phyloP scores from a whole-genome alignment of 163 green algal genomes.

The Scenedesmus sp. region DNA sequence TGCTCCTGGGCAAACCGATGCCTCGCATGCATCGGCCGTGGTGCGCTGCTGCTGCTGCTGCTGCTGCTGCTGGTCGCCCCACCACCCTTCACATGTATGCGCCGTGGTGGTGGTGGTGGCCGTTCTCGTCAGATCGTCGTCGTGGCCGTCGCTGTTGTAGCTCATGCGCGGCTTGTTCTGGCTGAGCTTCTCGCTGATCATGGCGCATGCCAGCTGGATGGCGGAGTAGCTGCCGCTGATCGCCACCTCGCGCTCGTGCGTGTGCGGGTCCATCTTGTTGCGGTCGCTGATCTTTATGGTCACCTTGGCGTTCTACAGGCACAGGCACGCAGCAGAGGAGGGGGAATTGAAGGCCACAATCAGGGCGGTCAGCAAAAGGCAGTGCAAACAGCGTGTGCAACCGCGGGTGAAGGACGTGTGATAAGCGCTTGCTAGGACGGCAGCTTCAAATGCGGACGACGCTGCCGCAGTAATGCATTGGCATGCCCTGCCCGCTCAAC shows the following conservation, averaged over 20 bases:
- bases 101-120: neutral
- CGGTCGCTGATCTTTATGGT: conserved; percentile 77
- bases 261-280: conserved; percentile 73
- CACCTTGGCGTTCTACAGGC: conserved; percentile 65
- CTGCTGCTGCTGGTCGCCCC: neutral
- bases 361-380: too few species aligned
- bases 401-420: too few species aligned
- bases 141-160: conserved; percentile 22
- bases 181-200: conserved; percentile 76
- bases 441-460: too few species aligned
- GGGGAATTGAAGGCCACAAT: conserved; percentile 37
- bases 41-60: neutral
- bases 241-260: conserved; percentile 74
- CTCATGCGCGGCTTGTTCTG: conserved; percentile 56
- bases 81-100: conserved; percentile 43
- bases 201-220: conserved; percentile 76
- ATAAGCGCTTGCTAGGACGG: too few species aligned
- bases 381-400: too few species aligned
- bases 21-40: too few species aligned
- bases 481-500: too few species aligned
- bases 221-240: conserved; percentile 65
- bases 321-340: neutral
- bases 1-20: too few species aligned
- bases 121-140: conserved; percentile 44
- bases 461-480: too few species aligned